Base-by-base conservation (phyloP, 345 rosid species). In the Litchi chinensis region DNA sequence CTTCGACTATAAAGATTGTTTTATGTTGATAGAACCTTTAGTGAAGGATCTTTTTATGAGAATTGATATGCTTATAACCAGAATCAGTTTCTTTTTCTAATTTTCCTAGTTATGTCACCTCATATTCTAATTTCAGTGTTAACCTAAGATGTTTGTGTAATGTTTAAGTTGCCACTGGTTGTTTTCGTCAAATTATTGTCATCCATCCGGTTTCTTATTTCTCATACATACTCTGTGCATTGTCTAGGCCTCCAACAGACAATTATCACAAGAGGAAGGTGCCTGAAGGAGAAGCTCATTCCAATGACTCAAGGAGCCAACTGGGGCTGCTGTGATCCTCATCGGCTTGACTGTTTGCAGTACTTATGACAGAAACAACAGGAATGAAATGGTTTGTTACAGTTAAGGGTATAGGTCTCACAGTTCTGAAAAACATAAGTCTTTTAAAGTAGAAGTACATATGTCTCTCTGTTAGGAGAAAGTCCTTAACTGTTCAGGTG, bases 191-290 rank as follows among this genome's bases (percentile, higher is more conserved):
- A 52, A 50, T 48, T 50, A 54, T 13, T 16, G 43, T 54, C 16
- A 66, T n/a, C 56, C 44, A 18, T 32, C 63, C 13, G n/a, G 19
- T 50, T 76, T 76, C 78, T 48, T 37, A 6, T 11, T 37, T 67
- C 71, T 63, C 28, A 54, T 50, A 32, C 26, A 0, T 19, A 32
- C n/a, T 68, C 56, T 72, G n/a, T 73, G 44, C 12, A 8, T 39
- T 66, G 5, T 76, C 71, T 79, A 93, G 98, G 91, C 85, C 90
- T 81, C 93, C 93, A 16, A 89, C 77, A 41, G 91, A 91, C 48
- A 77, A 44, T 7, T 83, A 82, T 78, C 86, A 80, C 74, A 91
- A 88, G 89, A 85, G 85, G 79, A 88, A 85, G 79, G 89, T 85
- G 63, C 84, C 80, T 0, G 88, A 88, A 67, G 83, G 84, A 79